Percentiles rank a stretch among this genome's conserved stretches.
Conservation (phyloP, 2,329 filamentous ascomycete species). For the Pyrenophora seminiperda region DNA sequence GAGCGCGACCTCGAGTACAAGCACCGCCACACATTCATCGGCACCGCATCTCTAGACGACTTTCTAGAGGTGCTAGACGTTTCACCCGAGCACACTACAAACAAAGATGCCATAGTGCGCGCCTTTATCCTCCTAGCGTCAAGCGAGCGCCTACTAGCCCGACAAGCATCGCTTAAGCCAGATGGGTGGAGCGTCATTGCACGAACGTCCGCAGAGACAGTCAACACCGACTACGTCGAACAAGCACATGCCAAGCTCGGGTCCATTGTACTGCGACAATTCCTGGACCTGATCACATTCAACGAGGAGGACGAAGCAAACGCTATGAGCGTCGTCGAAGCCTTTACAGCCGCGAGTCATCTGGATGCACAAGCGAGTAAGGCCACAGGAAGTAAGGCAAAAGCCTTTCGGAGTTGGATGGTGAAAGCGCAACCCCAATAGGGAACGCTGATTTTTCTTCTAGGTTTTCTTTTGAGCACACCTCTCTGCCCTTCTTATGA, state of each 20-base stretch:
- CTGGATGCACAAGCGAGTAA: slow-evolving; percentile 30
- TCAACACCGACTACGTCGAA: slow-evolving; percentile 28
- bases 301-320: slow-evolving; percentile 23
- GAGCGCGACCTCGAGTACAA: slow-evolving; percentile 42
- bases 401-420: slow-evolving; percentile 33
- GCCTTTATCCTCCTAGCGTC: slow-evolving; percentile 35
- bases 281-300: slow-evolving; percentile 35
- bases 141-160: slow-evolving; percentile 34
- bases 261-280: slow-evolving; percentile 32
- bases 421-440: slow-evolving; percentile 15
- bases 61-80: slow-evolving; percentile 38
- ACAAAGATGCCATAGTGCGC: slow-evolving; percentile 26
- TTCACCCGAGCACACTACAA: slow-evolving; percentile 22
- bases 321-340: slow-evolving; percentile 32
- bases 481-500: slow-evolving; percentile 16
- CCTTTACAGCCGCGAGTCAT: slow-evolving; percentile 35
- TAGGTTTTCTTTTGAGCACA: slow-evolving; percentile 6
- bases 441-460: slow-evolving; percentile 8
- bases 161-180: slow-evolving; percentile 26
- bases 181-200: slow-evolving; percentile 37
- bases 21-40: slow-evolving; percentile 43
- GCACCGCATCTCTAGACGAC: slow-evolving; percentile 38
- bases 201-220: slow-evolving; percentile 26
- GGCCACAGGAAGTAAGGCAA: slow-evolving; percentile 27
- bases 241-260: slow-evolving; percentile 36